These are phyloP conservation scores for Hordeum pubiflorum DNA, from an alignment of 202 grass and related monocot species.

Conservation along the genomic window DNA sequence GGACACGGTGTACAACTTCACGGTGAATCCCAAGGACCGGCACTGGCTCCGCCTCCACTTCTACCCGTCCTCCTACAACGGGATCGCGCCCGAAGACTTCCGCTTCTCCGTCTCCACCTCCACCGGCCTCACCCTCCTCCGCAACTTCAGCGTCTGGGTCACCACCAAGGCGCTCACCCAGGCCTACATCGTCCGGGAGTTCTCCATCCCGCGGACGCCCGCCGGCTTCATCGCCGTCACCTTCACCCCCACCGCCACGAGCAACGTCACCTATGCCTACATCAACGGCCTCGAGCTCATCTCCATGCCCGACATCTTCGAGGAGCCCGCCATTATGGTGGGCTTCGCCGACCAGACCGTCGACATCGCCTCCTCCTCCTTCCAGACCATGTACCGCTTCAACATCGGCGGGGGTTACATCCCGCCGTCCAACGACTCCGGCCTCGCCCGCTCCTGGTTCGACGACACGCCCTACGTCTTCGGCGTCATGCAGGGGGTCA, in stretches of 20 bases:
- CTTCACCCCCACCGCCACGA: constrained; percentile 47
- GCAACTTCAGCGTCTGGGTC: constrained; percentile 72
- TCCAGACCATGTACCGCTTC: constrained; percentile 81
- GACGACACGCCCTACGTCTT: constrained; percentile 79
- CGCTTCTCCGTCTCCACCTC: constrained; percentile 62
- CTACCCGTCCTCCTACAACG: constrained; percentile 79
- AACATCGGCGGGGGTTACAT: constrained; percentile 71
- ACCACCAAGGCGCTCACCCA: constrained; percentile 66
- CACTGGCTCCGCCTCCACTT: constrained; percentile 92
- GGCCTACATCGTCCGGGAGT: constrained; percentile 62
- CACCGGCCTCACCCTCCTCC: constrained; percentile 56
- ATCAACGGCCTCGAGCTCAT: constrained; percentile 76
- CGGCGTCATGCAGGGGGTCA: constrained; percentile 42
- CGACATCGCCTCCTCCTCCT: constrained; percentile 24
- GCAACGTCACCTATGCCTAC: constrained; percentile 70
- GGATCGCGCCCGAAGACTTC: constrained; percentile 34
- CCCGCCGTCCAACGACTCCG: constrained; percentile 61
- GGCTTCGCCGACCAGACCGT: constrained; percentile 65
- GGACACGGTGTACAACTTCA: constrained; percentile 64
- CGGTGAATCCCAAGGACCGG: constrained; percentile 39
- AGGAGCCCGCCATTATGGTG: constrained; percentile 41
- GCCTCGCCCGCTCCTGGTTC: constrained; percentile 58
- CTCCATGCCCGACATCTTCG: constrained; percentile 81
- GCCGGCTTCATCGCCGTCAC: constrained; percentile 46
- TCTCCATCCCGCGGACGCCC: constrained; percentile 44